Base-by-base conservation (phyloP, 2,329 filamentous ascomycete species). In the Aureobasidium sp. region DNA sequence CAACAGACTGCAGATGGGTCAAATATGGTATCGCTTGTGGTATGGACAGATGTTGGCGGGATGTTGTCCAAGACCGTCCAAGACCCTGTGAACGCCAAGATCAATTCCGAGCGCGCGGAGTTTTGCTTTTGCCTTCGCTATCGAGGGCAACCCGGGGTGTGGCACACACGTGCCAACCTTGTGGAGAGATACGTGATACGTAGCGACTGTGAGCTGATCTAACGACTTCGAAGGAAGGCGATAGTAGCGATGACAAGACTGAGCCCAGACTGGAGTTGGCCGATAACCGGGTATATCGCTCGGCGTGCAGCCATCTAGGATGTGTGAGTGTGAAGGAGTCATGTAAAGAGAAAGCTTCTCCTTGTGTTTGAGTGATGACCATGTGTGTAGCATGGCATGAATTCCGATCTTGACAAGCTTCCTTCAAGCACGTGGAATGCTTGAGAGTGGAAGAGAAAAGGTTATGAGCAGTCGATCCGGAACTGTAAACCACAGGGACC, bases 161-260 rank as follows among this genome's bases (percentile, higher is more conserved):
- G 5, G 21, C 21, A 25, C 14, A 30, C 54, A 58, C 54, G 42
- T 58, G 54, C 54, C 42, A 48, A 48, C 39, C 29, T 45, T 36
- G 30, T 21, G 54, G 32, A 39, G 39, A 45, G 53, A 47, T 58
- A 48, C 54, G 54, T 30, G 53, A 57, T 44, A 45, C 32, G 36
- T 41, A 25, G n/a, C 21, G 37, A 30, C 32, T 29, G 11, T 57
- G 39, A 41, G 54, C 41, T 47, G 37, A 39, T n/a, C 48, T 32
- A 45, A 37, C 30, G 21, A 48, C 42, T 30, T n/a, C 14, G 42
- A 39, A 48, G 54, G 42, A 58, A 37, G 42, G 54, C 30, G 42
- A 58, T 48, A 58, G 13, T 29, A 42, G 42, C 42, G 42, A 58
- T 37, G 54, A 58, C 54, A 58, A 58, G 54, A 47, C 16, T 32